Conservation (phyloP, 2,329 filamentous ascomycete species). For the Alternaria incomplexa region DNA sequence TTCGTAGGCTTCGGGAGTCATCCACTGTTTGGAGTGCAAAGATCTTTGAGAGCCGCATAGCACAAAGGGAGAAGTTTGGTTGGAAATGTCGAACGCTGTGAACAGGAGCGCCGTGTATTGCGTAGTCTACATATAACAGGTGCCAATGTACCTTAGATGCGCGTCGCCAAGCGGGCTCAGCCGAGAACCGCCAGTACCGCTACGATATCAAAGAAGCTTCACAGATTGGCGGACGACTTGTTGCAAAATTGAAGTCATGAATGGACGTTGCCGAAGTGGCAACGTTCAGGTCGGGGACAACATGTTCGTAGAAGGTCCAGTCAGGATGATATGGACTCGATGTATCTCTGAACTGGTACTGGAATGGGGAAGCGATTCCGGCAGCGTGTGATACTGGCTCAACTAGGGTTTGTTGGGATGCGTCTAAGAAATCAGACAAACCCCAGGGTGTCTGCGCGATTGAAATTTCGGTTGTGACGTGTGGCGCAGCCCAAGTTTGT, state of each 20-base stretch:
- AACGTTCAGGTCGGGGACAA: constrained; percentile 48
- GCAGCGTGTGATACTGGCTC: constrained; percentile 21
- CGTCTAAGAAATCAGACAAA: constrained; percentile 18
- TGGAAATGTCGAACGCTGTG: background rate
- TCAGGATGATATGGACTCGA: constrained; percentile 50
- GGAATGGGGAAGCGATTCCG: constrained; percentile 30
- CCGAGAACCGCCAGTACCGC: constrained; percentile 34
- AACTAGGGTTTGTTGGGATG: constrained; percentile 20
- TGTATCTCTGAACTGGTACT: constrained; percentile 20
- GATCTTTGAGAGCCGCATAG: background rate
- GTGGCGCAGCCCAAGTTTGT: constrained; percentile 30
- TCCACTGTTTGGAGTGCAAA: background rate
- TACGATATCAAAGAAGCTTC: constrained; percentile 55
- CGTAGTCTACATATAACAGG: background rate
- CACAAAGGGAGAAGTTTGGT: background rate
- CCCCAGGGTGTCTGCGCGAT: constrained; percentile 32
- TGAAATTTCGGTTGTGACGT: constrained; percentile 18
- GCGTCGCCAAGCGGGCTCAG: constrained; percentile 13
- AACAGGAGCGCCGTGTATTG: background rate
- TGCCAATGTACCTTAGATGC: background rate
- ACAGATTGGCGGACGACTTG: constrained; percentile 31
- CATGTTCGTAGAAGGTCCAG: constrained; percentile 57
- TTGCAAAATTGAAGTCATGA: constrained; percentile 47
- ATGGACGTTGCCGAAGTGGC: constrained; percentile 39
- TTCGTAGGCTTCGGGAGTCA: background rate